Base-by-base conservation (phyloP, 495 filamentous ascomycete genomes). In the Hyaloscypha hepaticicola region DNA sequence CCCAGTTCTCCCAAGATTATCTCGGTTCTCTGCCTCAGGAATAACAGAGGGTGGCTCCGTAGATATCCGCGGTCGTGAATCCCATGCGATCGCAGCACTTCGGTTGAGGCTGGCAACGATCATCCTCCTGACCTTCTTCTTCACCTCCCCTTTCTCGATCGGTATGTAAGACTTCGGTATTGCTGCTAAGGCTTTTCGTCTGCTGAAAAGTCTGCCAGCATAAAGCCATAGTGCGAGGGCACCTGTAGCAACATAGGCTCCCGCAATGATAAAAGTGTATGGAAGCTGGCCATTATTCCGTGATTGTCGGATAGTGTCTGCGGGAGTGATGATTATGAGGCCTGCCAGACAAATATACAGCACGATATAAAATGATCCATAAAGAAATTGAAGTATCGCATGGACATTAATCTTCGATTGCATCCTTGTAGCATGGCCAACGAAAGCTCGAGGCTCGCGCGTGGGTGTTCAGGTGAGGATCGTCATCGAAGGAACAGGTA, bases 101-200 rank as follows among this genome's bases (percentile, higher is more conserved):
- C 89, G 78, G 60, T 84, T 80, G 28, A 96, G 79, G 48, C 87
- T 83, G 63, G 85, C 84, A 29, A 80, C 81, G 52, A 99, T 89
- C 77, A 95, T 85, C 55, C 86, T 80, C 67, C 88, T 78, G 29
- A 97, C 90, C 51, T 83, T 84, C 70, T 86, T 85, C 26, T 82
- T 83, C 26, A 96, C 78, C 70, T 91, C 87, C 56, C 90, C 90
- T 66, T 90, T 88, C 71, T 92, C 92, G 56, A 96, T 77, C 11
- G 92, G 92, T 6, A 96, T 85, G 83, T 88, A 93, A 56, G 83
- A 76, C 70, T 92, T 93, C 1, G 96, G 96, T 56, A 99, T 97
- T 2, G 83, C 87, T 1, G 86, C 80, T 25, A 99, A 82, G 14
- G 89, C 87, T 34, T 80, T 89, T 41, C 91, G 85, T 70, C 89